phyloP scores from a whole-genome alignment of 2,329 filamentous ascomycete species.

The Epichloe gansuensis region DNA sequence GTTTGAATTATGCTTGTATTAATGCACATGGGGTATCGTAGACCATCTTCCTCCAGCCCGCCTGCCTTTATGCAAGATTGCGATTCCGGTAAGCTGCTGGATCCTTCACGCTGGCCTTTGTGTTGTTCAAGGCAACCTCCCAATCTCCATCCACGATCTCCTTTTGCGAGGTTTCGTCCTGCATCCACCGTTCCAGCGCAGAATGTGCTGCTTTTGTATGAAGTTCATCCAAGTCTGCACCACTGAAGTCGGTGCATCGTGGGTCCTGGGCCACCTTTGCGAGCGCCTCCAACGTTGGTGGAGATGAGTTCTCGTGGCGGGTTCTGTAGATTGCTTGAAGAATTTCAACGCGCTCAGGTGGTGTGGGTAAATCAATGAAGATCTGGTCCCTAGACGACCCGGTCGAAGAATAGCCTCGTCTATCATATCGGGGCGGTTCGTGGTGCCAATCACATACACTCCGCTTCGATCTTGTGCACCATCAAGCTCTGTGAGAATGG shows the following conservation, averaged over 20 bases:
- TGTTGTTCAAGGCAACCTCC: conserved; percentile 37
- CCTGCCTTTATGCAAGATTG: conserved; percentile 16
- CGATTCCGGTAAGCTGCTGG: conserved; percentile 31
- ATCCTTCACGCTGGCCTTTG: conserved; percentile 37
- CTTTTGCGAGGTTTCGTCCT: conserved; percentile 13
- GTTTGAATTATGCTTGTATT: no score
- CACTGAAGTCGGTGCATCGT: conserved; percentile 66
- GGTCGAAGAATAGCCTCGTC: conserved; percentile 90
- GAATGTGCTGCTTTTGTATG: conserved; percentile 39
- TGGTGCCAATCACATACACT: conserved; percentile 90
- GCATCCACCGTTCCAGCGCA: conserved; percentile 29
- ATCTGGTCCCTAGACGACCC: conserved; percentile 75
- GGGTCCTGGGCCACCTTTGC: conserved; percentile 52
- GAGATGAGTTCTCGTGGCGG: conserved; percentile 17
- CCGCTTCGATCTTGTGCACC: conserved; percentile 69
- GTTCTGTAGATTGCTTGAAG: conserved; percentile 53
- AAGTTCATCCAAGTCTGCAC: conserved; percentile 44
- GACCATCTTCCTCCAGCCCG: background rate
- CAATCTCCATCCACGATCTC: conserved; percentile 32
- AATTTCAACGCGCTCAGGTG: conserved; percentile 75
- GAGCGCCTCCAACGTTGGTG: conserved; percentile 42
- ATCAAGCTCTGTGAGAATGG: conserved; percentile 86
- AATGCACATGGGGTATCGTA: no score
- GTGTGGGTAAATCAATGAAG: conserved; percentile 75
- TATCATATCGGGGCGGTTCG: conserved; percentile 92